phyloP scores from a whole-genome alignment of 257 asterid species.

The Nicotiana noctiflora region DNA sequence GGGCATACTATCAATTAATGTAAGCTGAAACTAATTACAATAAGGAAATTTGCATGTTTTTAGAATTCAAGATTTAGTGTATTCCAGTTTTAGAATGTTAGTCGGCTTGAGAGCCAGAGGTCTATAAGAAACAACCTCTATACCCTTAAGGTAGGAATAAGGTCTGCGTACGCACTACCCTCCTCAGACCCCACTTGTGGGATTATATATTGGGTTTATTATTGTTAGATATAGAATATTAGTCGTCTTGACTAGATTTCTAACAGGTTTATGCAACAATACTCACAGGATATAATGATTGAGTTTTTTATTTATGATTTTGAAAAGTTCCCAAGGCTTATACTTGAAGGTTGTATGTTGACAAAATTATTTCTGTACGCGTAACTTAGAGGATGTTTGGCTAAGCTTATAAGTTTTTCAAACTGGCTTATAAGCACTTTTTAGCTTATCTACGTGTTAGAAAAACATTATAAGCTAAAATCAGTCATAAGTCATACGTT shows the following conservation, averaged over 20 bases:
- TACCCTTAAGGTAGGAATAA: too few relatives aligned
- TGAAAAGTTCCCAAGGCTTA: not conserved
- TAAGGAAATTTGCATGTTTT: not conserved
- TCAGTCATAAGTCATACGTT: too few relatives aligned
- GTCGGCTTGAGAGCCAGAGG: not conserved
- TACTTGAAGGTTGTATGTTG: not conserved
- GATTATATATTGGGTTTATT: too few relatives aligned
- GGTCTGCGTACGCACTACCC: too few relatives aligned
- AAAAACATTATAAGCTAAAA: too few relatives aligned
- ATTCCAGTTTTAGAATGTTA: not conserved
- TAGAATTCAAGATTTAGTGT: not conserved
- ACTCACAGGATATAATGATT: not conserved
- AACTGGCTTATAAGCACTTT: too few relatives aligned
- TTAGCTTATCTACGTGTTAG: too few relatives aligned
- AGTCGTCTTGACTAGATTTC: not conserved
- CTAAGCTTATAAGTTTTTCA: too few relatives aligned
- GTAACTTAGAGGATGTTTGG: not conserved
- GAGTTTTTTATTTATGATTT: not conserved
- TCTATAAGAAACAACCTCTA: too few relatives aligned
- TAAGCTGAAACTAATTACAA: not conserved
- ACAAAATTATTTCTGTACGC: not conserved
- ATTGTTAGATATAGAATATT: not conserved
- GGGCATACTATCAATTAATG: not conserved
- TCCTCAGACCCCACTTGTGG: too few relatives aligned
- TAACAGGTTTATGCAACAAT: not conserved